Evolutionary conservation across 2,329 filamentous ascomycete genomes (phyloP), one percentile per base, ranked within the genome.

Genomic region (Pseudocercospora macadamiae): DNA sequence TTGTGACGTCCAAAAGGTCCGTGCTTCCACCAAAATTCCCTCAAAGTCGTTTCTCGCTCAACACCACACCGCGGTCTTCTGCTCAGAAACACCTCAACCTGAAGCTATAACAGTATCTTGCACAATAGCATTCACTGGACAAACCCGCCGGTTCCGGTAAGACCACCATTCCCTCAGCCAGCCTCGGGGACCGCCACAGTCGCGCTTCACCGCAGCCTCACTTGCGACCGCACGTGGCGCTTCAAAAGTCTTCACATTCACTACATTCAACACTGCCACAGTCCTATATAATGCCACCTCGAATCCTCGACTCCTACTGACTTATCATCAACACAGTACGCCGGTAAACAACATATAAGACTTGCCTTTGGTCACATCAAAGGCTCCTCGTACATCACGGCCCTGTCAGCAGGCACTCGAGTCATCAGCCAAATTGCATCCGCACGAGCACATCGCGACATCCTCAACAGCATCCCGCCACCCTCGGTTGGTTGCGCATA

Each of bases 391-490:
- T 55, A 49, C 73, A 79, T 66, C 66, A 81, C 79, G 78, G 78
- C 77, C 68, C 66, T 65, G 64, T 70, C 71, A 73, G 75, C 76
- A 74, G 68, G 70, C 60, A 70, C 74, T 58, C 71, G 71, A 55
- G 72, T 76, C 68, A 73, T 76, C 70, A 73, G 76, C 64, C 78
- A 80, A 79, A 69, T 78, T 80, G 78, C 76, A 60, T 75, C 74
- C 65, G 71, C 70, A 68, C 73, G 76, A 62, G 73, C 74, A 56
- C 75, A 79, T 59, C 75, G 74, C 65, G 75, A 80, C 76, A 78
- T 79, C 57, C 73, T 77, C 76, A 81, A 82, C 77, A 76, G 75
- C 74, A 73, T 79, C 37, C 79, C 79, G 63, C 67, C 70, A 70
- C 62, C 63, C 32, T 66, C 70, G 69, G 54, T 62, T 23, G 19